phyloP scores from a whole-genome alignment of 1,139 yeast species.

The Lodderomyces jiufengensis region DNA sequence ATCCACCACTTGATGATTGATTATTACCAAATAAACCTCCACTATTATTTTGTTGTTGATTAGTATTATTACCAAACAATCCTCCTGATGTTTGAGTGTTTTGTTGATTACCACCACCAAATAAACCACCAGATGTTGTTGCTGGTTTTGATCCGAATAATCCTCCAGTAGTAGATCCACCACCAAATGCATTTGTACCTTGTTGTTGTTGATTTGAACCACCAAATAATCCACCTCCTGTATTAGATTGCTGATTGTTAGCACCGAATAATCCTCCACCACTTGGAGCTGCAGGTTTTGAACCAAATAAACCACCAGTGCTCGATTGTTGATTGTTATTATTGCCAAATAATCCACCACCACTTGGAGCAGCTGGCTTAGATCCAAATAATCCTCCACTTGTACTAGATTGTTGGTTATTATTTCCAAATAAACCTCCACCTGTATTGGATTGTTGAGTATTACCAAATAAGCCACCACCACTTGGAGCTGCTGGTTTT shows the following conservation, averaged over 20 bases:
- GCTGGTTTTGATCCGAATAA: constrained; percentile 27
- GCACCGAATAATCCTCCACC: constrained; percentile 19
- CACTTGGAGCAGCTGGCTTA: constrained; percentile 14
- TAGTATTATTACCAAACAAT: constrained; percentile 18
- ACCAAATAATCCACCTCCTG: constrained; percentile 23
- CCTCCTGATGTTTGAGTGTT: constrained; percentile 15
- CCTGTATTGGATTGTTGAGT: constrained; percentile 7
- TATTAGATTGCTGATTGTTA: constrained; percentile 4
- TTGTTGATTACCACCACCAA: constrained; percentile 18
- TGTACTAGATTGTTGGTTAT: not conserved
- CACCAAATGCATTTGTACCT: constrained; percentile 5
- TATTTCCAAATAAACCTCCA: constrained; percentile 25
- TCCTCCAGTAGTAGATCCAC: constrained; percentile 15
- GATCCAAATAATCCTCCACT: constrained; percentile 18
- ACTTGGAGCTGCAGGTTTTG: constrained; percentile 12
- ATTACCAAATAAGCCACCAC: constrained; percentile 17
- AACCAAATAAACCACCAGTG: constrained; percentile 29
- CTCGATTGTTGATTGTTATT: constrained; percentile 13
- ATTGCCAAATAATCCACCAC: constrained; percentile 24
- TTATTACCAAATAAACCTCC: constrained; percentile 29
- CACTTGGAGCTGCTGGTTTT: constrained; percentile 14
- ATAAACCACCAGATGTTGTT: constrained; percentile 23
- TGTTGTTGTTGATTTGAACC: constrained; percentile 11
- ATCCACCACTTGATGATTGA: constrained; percentile 20
- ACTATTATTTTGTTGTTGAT: constrained; percentile 7